Conservation (phyloP, 768 basidiomycete genomes). For the Mycena albidolilacea region DNA sequence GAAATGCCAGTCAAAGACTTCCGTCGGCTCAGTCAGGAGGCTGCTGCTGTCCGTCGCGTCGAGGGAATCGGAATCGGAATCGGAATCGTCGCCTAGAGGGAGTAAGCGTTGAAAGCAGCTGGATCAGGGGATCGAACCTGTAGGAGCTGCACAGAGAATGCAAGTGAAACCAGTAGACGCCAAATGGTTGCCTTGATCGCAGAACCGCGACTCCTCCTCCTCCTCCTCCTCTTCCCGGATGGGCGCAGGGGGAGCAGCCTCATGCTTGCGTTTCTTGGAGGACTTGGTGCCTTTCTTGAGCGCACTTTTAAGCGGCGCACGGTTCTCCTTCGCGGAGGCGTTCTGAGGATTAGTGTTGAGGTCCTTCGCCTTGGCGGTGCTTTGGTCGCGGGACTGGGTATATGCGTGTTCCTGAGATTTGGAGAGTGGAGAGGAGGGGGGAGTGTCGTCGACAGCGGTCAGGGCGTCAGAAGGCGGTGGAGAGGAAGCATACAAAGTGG, state of each 20-base stretch:
- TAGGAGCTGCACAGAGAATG: constrained; percentile 3
- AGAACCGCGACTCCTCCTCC: constrained; percentile 4
- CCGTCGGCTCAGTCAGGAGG: not conserved
- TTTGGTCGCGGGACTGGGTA: not conserved
- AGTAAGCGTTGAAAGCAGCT: not conserved
- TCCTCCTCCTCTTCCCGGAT: not conserved
- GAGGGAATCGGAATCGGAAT: not conserved
- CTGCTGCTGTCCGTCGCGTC: not conserved
- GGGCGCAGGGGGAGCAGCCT: not conserved
- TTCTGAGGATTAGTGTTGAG: not conserved
- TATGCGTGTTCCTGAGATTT: constrained; percentile 8
- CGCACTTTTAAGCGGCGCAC: constrained; percentile 4
- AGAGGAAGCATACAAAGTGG: constrained; percentile 26
- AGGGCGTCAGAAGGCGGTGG: constrained; percentile 28
- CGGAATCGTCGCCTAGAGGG: not conserved
- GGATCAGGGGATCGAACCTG: constrained; percentile 4
- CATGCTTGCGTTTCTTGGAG: constrained; percentile 1
- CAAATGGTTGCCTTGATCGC: constrained; percentile 19
- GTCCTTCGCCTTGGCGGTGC: not conserved
- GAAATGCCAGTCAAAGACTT: constrained; percentile 15
- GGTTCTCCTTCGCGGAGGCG: constrained; percentile 1
- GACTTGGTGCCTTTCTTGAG: not conserved
- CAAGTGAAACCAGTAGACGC: constrained; percentile 28
- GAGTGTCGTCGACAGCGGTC: constrained; percentile 11
- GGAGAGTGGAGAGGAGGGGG: constrained; percentile 7